Conservation (phyloP, 1,284 basidiomycete genomes). For the Exobasidium rhododendri region DNA sequence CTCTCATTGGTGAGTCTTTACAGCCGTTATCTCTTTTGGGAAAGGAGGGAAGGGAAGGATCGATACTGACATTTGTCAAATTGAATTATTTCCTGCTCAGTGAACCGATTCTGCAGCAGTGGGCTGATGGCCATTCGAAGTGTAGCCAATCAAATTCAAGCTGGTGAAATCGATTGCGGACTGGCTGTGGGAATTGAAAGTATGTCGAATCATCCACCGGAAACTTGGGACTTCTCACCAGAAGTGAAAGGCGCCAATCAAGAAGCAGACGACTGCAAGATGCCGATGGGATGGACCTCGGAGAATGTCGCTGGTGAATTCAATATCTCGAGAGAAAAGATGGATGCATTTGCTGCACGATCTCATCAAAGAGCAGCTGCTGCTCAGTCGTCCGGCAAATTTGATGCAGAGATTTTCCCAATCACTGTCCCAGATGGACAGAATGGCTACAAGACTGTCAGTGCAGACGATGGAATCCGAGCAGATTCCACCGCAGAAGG, state of each 20-base stretch:
- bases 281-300: slow-evolving; percentile 84
- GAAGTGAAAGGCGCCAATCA: slow-evolving; percentile 29
- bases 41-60: background rate
- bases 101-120: slow-evolving; percentile 60
- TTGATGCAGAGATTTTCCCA: slow-evolving; percentile 75
- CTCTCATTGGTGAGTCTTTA: slow-evolving; percentile 64
- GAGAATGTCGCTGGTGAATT: slow-evolving; percentile 69
- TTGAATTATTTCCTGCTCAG: slow-evolving; percentile 62
- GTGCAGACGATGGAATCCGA: slow-evolving; percentile 78
- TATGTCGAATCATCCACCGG: slow-evolving; percentile 60
- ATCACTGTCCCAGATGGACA: slow-evolving; percentile 52
- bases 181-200: slow-evolving; percentile 79
- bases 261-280: slow-evolving; percentile 53
- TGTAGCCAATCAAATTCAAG: slow-evolving; percentile 75
- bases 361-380: slow-evolving; percentile 74
- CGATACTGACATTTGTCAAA: slow-evolving; percentile 50
- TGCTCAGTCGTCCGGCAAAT: slow-evolving; percentile 65
- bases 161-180: slow-evolving; percentile 78
- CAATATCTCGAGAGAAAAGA: slow-evolving; percentile 73
- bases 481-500: slow-evolving; percentile 70
- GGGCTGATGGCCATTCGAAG: slow-evolving; percentile 79
- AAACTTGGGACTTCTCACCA: slow-evolving; percentile 28
- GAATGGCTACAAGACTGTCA: slow-evolving; percentile 59
- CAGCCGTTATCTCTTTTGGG: slow-evolving; percentile 69
- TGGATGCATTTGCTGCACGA: slow-evolving; percentile 78